Evolutionary conservation across 257 asterid species (phyloP), one percentile per base, ranked within the genome.

Genomic region (Lithospermum erythrorhizon): DNA sequence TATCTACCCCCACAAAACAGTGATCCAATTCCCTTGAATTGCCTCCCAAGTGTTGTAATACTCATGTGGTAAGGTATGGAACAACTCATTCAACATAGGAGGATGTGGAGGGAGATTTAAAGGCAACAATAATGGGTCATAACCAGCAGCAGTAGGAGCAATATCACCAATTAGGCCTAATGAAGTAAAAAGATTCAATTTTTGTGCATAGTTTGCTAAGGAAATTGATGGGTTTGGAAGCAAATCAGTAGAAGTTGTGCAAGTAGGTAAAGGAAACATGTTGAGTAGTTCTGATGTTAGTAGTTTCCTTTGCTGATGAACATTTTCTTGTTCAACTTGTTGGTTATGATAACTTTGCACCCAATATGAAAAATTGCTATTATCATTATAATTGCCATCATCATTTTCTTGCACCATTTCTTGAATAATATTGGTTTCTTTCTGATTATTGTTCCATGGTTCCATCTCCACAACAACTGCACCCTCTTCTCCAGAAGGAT

Each of bases 81-180:
- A 81, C 57, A 91, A 64, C 70, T 91, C 98, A 57, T 87, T 81
- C 65, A 86, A 21, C 67, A 87, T 61, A 9, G 97, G 95, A 6
- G 97, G 95, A 69, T 86, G 95, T 24, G 94, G 95, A 1, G 83
- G 83, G 5, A 86, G 86, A 35, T 35, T 35, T 7, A 35, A 35
- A 35, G 45, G 45, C 45, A 35, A 10, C 45, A 35, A n/a, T n/a
- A 32, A 35, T 35, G 45, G 45, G 61, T 91, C 98, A 57, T 78
- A 91, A 4, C 73, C 72, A 21, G 60, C 75, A 35, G 57, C 30
- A 27, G 32, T 27, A 5, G 72, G 69, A 14, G 81, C 61, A 1
- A 75, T 71, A 0, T 54, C 75, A 6, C 62, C 45, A 35, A 35
- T 35, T 35, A 35, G 45, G 13, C 45, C 45, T 35, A 35, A 35